Conservation (phyloP, 2,329 filamentous ascomycete species). For the Fusarium setosum region DNA sequence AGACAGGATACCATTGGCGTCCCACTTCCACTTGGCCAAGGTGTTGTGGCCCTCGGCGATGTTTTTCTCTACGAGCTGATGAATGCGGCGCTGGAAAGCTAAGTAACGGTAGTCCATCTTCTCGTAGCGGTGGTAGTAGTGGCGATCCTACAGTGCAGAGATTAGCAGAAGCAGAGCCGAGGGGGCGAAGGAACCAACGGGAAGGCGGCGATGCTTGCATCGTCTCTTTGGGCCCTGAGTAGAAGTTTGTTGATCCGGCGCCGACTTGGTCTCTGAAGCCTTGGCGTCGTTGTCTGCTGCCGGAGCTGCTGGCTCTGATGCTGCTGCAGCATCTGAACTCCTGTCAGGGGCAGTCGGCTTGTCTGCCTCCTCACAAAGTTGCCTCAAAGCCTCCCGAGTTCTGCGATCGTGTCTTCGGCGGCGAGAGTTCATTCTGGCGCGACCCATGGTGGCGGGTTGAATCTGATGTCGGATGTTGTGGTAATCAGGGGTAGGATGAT, state of each 20-base stretch:
- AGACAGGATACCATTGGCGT: neutral
- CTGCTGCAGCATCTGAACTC: neutral
- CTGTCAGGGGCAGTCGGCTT: neutral
- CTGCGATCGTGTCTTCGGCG: neutral
- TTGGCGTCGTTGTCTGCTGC: neutral
- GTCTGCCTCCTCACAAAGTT: neutral
- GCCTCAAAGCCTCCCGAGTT: neutral
- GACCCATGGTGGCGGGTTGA: neutral
- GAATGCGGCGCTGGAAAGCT: neutral
- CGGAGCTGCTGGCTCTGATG: neutral
- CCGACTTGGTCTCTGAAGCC: neutral
- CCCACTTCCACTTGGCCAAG: neutral
- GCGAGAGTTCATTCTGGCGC: neutral
- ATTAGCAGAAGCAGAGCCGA: neutral
- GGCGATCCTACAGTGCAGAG: slow-evolving; percentile 2
- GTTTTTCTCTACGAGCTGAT: neutral
- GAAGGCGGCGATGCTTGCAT: slow-evolving; percentile 13
- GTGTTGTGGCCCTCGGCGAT: neutral
- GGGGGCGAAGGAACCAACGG: neutral
- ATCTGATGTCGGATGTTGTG: neutral
- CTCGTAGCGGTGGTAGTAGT: neutral
- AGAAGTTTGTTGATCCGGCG: neutral
- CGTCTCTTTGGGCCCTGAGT: neutral
- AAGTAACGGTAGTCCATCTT: neutral
- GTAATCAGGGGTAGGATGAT: neutral